Evolutionary conservation across 768 basidiomycete species (phyloP), one percentile per base, ranked within the genome.

Genomic region (Podaxis pistillaris): DNA sequence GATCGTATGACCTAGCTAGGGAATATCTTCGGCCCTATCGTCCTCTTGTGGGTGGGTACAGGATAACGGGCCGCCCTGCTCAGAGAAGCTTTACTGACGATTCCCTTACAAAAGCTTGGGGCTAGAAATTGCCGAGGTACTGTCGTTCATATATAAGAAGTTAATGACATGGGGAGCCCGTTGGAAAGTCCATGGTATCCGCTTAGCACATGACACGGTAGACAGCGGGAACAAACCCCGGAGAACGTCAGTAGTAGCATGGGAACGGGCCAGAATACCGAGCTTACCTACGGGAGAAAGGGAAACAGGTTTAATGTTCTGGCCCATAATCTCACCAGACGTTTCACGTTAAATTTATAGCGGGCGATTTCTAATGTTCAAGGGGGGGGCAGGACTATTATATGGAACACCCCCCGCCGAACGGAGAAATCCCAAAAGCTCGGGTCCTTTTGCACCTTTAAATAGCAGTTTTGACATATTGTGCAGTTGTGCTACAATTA

Each of bases 61-160:
- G 19, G 28, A 17, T 54, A 33, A 30, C 49, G 26, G 33, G 12
- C 1, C 13, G 52, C 17, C 8, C 33, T 28, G 19, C 28, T 53
- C 33, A n/a, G n/a, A 55, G 36, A 33, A n/a, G 19, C n/a, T 17
- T 19, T 19, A 46, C 19, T 46, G 44, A 46, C 17, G 44, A 46
- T 7, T 46, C 44, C 19, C n/a, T 22, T 2, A 17, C 22, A 1
- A 47, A 19, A 33, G n/a, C 47, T 36, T 47, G 57, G 46, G 8
- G 19, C 17, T 19, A 59, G 36, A 28, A 56, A 55, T 24, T 38
- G 19, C 60, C 60, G 60, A 62, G 41, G 47, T 55, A 54, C 53
- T 33, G n/a, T 62, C 60, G 53, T 26, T 24, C 22, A 15, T 28
- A 44, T 37, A 55, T 50, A 19, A 36, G 52, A 41, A 36, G 36